Evolutionary conservation across 1,284 basidiomycete species (phyloP), one percentile per base, ranked within the genome.

Genomic region (Boletus semigastroideus): DNA sequence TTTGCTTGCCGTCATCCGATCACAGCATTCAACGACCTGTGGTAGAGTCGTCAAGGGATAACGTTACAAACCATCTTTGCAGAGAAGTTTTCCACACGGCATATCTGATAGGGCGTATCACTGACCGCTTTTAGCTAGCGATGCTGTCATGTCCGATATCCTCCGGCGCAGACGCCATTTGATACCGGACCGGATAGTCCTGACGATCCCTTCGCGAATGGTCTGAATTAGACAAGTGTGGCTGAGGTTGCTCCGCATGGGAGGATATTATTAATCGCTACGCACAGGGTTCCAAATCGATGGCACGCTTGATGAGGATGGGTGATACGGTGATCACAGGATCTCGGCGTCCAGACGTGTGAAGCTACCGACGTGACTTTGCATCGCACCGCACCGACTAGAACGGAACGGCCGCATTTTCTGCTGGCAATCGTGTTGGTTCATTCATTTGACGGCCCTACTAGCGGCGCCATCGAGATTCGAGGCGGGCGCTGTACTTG

Each of bases 151-250:
- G 42, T 69, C 68, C 68, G 68, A 68, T 49, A 44, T 57, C 61
- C 65, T 67, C 62, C 62, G 62, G 53, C 42, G 45, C 38, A 46
- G 39, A 31, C 37, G 19, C 27, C 13, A 50, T 59, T 52, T 48
- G 58, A 52, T 46, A 44, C 57, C 65, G 68, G 65, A n/a, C 62
- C 69, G 69, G 60, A 49, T 60, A 49, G 58, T 51, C 67, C 58
- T 71, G 67, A 64, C 67, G 69, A 71, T 67, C 65, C 54, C 65
- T 66, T 64, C 65, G 58, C 60, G 65, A 64, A 66, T 19, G 46
- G 8, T 48, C 49, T 45, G 46, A 42, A 55, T 59, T 53, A 46
- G 61, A 52, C 58, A 63, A 52, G 49, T 42, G 49, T 45, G 51
- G 52, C 48, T 54, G 58, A 51, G 51, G 42, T n/a, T 54, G 38